Base-by-base conservation (phyloP, 1,139 yeast genomes). In the Kodamaea alishanica region DNA sequence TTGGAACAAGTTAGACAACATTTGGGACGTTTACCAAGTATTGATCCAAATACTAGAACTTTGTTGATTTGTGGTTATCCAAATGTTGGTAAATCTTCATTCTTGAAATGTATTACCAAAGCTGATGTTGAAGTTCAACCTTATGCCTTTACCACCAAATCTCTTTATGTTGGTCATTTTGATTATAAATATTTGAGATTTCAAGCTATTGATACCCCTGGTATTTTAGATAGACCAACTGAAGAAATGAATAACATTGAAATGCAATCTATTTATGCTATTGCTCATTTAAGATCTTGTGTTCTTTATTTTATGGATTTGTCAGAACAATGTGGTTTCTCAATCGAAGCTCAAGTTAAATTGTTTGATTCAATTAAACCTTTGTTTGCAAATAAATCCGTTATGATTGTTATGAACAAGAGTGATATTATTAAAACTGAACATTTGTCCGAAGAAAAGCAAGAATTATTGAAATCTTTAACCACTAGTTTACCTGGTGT, bases 81-180 rank as follows among this genome's bases (percentile, higher is more conserved):
- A 42, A 92, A 92, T 64, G 99, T 92, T 45, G 99, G 99, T 69
- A 92, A 92, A 68, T 92, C 98, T 9, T 88, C 97, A 20, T 92
- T 92, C 68, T 77, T 92, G 65, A 79, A 81, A 59, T 81, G 94
- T 63, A 87, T 94, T 65, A 92, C 98, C 47, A 86, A 95, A 58
- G 98, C 98, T 27, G 97, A 92, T 55, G 99, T 92, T 44, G 99
- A 92, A 57, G 98, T 94, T 46, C 98, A 94, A 67, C 98, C 98
- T 29, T 92, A 92, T 66, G 98, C 98, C 34, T 92, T 92, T 79
- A 90, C 97, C 53, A 90, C 97, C 47, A 90, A 90, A 68, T 85
- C 96, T 33, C 73, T 90, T 52, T 90, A 87, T 58, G 97, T 90
- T 44, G 97, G 97, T 49, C 97, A 90, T 68, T 92, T 92, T 63